Evolutionary conservation across 805 yeast species (phyloP).

Genomic region (Wilhelminamyces savonicus): DNA sequence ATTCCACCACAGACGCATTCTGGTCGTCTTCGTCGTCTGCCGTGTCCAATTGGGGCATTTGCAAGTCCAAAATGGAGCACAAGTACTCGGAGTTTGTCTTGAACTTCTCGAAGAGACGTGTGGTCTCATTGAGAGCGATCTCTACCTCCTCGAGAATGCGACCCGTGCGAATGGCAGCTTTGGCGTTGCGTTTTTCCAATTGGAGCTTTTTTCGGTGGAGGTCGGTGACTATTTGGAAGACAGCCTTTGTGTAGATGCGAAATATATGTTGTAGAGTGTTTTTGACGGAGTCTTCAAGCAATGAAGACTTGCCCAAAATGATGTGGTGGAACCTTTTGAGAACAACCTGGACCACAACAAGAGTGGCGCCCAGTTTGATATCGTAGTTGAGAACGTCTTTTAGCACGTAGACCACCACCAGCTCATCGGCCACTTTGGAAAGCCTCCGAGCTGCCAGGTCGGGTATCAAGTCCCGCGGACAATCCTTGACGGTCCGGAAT

Average conservation of each 20-base stretch:
- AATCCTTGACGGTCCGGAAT: constrained; percentile 40
- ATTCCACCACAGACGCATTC: constrained; percentile 11
- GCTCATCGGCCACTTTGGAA: constrained; percentile 18
- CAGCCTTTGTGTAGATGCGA: constrained; percentile 36
- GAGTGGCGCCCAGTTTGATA: constrained; percentile 19
- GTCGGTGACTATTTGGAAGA: constrained; percentile 28
- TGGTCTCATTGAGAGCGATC: constrained; percentile 23
- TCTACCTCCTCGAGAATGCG: constrained; percentile 41
- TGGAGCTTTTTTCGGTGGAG: constrained; percentile 30
- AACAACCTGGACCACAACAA: constrained; percentile 41
- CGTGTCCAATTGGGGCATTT: constrained; percentile 9
- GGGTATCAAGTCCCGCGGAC: constrained; percentile 38
- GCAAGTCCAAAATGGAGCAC: constrained; percentile 30
- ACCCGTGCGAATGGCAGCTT: constrained; percentile 64
- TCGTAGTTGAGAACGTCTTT: constrained; percentile 25
- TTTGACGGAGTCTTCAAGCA: constrained; percentile 21
- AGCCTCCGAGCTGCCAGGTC: constrained; percentile 30
- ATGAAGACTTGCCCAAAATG: constrained; percentile 16
- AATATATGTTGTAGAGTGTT: constrained; percentile 29
- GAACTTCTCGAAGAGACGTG: constrained; percentile 40
- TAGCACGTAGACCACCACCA: constrained; percentile 17
- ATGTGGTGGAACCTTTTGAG: constrained; percentile 39
- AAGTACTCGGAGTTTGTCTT: constrained; percentile 36
- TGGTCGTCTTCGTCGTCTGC: constrained; percentile 6
- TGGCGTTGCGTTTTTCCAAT: constrained; percentile 36